phyloP scores from a whole-genome alignment of 768 basidiomycete species.

The Serendipita indica region DNA sequence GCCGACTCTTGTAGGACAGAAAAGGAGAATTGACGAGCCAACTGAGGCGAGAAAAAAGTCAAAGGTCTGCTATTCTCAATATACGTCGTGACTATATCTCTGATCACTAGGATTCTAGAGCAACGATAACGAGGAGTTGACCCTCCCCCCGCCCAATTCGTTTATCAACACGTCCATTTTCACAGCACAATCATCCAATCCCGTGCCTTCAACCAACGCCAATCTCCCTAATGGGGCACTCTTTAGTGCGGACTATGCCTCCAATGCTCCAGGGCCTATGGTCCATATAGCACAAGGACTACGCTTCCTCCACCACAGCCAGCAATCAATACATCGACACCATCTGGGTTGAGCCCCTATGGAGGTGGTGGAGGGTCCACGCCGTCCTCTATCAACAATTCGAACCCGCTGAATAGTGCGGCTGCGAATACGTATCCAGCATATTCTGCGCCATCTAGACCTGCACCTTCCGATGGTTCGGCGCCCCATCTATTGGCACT shows the following conservation, averaged over 20 bases:
- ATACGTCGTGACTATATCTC: not conserved
- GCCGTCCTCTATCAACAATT: not conserved
- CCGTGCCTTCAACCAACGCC: not conserved
- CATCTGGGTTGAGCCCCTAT: too few species aligned
- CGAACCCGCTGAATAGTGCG: not conserved
- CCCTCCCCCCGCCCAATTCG: not conserved
- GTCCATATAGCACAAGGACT: too few species aligned
- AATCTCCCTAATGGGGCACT: too few species aligned
- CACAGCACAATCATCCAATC: not conserved
- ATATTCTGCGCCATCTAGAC: not conserved
- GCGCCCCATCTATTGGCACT: not conserved
- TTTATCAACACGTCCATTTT: not conserved
- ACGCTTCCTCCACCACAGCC: too few species aligned
- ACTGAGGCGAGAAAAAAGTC: not conserved
- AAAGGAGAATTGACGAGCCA: constrained; percentile 7
- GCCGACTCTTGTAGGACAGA: not conserved
- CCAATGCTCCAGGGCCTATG: too few species aligned
- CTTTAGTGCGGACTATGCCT: too few species aligned
- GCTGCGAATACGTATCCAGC: not conserved
- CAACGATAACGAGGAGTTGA: not conserved
- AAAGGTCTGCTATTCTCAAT: not conserved
- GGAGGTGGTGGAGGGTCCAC: not conserved
- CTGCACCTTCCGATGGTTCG: not conserved
- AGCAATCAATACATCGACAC: too few species aligned
- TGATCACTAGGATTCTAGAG: not conserved